Percentiles rank a stretch among this genome's conserved stretches.
These are phyloP conservation scores for Zymoseptoria passerinii DNA, from an alignment of 2,329 filamentous ascomycete species.

Conservation along the genomic window DNA sequence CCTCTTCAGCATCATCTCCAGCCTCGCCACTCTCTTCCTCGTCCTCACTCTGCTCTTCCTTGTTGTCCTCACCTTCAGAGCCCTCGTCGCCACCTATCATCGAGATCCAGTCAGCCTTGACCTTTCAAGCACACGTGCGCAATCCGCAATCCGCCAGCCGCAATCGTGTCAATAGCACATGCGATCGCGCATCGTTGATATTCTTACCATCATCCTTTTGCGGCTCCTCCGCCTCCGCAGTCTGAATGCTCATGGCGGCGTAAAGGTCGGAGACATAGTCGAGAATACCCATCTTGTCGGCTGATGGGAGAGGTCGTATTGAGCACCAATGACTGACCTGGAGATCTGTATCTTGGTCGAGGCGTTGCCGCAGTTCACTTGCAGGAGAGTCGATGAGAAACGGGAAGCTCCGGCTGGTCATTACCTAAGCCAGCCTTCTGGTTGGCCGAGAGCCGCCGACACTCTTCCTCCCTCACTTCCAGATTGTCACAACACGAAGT, in stretches of 20 bases:
- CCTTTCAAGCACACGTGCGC: slow-evolving; percentile 20
- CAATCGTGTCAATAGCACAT: neutral
- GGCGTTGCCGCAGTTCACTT: neutral
- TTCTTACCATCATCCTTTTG: slow-evolving; percentile 39
- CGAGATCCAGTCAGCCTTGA: neutral
- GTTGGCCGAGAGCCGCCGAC: neutral
- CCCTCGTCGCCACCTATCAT: slow-evolving; percentile 26
- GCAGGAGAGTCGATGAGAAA: neutral
- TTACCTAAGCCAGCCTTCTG: neutral
- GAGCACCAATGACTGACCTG: slow-evolving; percentile 17
- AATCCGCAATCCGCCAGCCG: neutral
- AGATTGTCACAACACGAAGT: no score
- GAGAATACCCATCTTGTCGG: slow-evolving; percentile 50
- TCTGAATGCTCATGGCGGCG: slow-evolving; percentile 55
- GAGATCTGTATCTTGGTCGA: slow-evolving; percentile 5
- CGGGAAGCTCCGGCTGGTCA: neutral
- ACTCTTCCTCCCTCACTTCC: no score
- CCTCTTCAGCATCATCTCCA: slow-evolving; percentile 53
- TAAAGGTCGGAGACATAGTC: slow-evolving; percentile 57
- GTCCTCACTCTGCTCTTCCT: slow-evolving; percentile 32
- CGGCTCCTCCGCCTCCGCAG: slow-evolving; percentile 53
- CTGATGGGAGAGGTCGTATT: slow-evolving; percentile 12
- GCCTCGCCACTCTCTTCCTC: slow-evolving; percentile 37
- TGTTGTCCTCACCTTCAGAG: slow-evolving; percentile 31
- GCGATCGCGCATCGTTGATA: slow-evolving; percentile 22